Evolutionary conservation across 805 yeast genomes (phyloP), one percentile per base, ranked within the genome.

Genomic region (Danielozyma ontarioensis): DNA sequence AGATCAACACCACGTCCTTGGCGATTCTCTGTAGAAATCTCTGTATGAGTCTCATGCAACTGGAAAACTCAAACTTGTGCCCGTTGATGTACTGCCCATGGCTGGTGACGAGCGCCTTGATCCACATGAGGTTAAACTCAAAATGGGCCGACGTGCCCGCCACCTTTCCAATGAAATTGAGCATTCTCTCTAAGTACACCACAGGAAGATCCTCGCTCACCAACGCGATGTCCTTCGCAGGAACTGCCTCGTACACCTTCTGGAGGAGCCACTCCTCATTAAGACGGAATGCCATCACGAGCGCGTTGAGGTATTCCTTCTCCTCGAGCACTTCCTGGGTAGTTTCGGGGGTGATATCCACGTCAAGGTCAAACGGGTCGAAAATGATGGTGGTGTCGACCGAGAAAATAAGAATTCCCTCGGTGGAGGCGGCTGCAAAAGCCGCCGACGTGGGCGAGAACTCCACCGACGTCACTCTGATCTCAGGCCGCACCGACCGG

Each of bases 371-470:
- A 54, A 86, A 86, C 22, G 98, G 98, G 65, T 93, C 98, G 53
- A 93, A 93, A 18, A 80, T 63, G 31, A 81, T 60, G 8, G 75
- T 64, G 31, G 79, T 80, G 56, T 90, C 94, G 25, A 88, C 74
- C 1, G 95, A 81, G 55, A 75, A 93, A 1, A 93, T 67, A 36
- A 88, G 64, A 29, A 93, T 64, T 6, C 98, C 98, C 56, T 90
- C 97, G 0, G 98, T 93, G 1, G 96, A 80, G 0, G 96, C 93
- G 27, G 95, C 95, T 1, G 95, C 93, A 68, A 93, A 93, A 22
- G 94, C 78, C 14, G 82, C 70, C 2, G 94, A 83, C 0, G 96
- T 82, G 13, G 98, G 98, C 2, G 96, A 85, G 51, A 89, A 93
- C 45, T 71, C 73, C 18, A 93, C 71, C 3, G 82, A 67, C 2